phyloP scores from a whole-genome alignment of 805 yeast species.

The Ogataea angusta region DNA sequence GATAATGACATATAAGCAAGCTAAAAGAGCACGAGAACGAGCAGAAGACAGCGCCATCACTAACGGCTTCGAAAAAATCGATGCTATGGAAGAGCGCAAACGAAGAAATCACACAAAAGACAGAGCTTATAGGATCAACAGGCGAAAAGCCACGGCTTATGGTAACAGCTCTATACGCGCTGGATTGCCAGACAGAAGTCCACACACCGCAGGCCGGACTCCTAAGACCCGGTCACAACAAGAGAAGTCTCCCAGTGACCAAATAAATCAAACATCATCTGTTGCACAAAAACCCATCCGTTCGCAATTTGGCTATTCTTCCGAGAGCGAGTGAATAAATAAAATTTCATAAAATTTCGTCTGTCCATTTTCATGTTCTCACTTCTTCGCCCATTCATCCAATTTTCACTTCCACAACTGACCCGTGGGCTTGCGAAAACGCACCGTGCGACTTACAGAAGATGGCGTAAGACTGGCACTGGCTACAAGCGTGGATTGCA shows the following conservation, averaged over 20 bases:
- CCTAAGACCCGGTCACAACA: too few relatives aligned
- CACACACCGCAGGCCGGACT: too few relatives aligned
- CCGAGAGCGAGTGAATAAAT: conserved; percentile 4
- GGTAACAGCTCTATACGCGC: too few relatives aligned
- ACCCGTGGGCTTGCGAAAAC: conserved; percentile 57
- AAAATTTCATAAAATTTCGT: background rate
- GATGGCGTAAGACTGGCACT: conserved; percentile 79
- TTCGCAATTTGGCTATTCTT: conserved; percentile 5
- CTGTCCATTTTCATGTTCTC: conserved; percentile 7
- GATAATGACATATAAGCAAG: conserved; percentile 24
- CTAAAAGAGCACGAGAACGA: conserved; percentile 2
- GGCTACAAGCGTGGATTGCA: conserved; percentile 67
- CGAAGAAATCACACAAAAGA: too few relatives aligned
- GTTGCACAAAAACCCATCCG: background rate
- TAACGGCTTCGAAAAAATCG: too few relatives aligned
- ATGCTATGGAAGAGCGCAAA: too few relatives aligned
- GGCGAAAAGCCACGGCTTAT: too few relatives aligned
- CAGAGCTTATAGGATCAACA: too few relatives aligned
- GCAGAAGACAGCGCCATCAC: too few relatives aligned
- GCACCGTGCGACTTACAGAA: conserved; percentile 81
- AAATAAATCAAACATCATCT: too few relatives aligned
- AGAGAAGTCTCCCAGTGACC: too few relatives aligned
- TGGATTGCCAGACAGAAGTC: too few relatives aligned
- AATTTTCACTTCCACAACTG: conserved; percentile 8
- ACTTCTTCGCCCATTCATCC: conserved; percentile 20